Evolutionary conservation across 2,329 filamentous ascomycete species (phyloP), one percentile per base, ranked within the genome.

Genomic region (Alternaria postmessia): DNA sequence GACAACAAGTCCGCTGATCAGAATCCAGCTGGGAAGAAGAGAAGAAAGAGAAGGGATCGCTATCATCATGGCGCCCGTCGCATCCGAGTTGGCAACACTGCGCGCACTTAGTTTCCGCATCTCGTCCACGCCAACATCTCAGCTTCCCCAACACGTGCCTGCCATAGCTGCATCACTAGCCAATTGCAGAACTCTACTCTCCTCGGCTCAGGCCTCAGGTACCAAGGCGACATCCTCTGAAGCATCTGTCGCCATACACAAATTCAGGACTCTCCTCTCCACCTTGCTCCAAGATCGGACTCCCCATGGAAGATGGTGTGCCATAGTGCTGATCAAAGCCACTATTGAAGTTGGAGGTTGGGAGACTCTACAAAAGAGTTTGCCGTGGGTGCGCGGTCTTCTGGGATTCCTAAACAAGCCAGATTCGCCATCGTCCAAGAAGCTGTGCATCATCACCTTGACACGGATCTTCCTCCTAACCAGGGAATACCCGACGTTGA

Each of bases 381-480:
- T 89, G 69, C 84, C 88, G 3, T 97, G 94, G 91, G 89, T 95
- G 62, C 84, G 87, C 67, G 89, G 87, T n/a, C 81, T 97, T 32
- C 79, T 97, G 52, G 85, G 86, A 1, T 86, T 96, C 54, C 77
- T 97, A 38, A 88, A 89, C 87, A 96, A 93, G 85, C 88, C 89
- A 9, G 93, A 96, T 70, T 88, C 92, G 3, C 77, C 86, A 7
- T 87, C 89, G 4, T 89, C 89, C 34, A 96, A 95, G 75, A 91
- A 91, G 75, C 79, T 97, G 59, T 88, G 87, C 66, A 83, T 97
- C 51, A 86, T 95, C 62, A 88, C 91, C 14, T 81, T 97, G 62
- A 91, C 91, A 20, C 89, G 91, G 72, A 93, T 97, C 68, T 97
- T 95, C 80, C 85, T 88, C 67, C 86, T 95, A 36, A 90, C 94